phyloP scores from a whole-genome alignment of 306 rosid species.

The Comarum palustre region DNA sequence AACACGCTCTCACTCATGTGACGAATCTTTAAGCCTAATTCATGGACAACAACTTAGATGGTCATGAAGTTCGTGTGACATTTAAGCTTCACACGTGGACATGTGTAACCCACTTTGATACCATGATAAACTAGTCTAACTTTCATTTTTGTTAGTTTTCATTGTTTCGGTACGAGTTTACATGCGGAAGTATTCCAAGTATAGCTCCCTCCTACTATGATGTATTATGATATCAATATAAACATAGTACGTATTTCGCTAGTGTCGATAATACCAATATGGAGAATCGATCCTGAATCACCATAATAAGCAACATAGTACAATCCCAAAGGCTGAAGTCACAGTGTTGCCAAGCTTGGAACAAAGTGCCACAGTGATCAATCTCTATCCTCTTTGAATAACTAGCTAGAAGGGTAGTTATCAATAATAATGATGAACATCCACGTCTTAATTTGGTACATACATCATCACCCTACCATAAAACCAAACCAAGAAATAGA shows the following conservation, averaged over 20 bases:
- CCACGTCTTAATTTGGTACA: conserved; percentile 28
- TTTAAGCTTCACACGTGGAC: no score
- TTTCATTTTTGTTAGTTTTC: no score
- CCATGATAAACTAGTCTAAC: no score
- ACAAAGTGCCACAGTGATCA: conserved; percentile 22
- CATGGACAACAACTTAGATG: no score
- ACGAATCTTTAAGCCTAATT: no score
- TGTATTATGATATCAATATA: no score
- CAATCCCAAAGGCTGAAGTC: neutral
- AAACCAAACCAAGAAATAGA: neutral
- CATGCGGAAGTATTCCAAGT: no score
- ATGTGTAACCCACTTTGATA: no score
- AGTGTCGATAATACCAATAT: neutral
- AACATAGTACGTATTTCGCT: neutral
- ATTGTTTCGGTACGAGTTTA: no score
- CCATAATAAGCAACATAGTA: conserved; percentile 15
- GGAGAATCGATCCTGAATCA: conserved; percentile 3
- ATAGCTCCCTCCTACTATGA: no score
- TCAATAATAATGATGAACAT: conserved; percentile 17
- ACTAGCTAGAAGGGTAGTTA: neutral
- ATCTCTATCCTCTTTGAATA: conserved; percentile 15
- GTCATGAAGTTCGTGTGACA: no score
- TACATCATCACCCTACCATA: neutral
- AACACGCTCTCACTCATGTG: no score
- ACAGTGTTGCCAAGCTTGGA: conserved; percentile 23